Conservation (phyloP, 768 basidiomycete species). For the Guyanaporus albipodus region DNA sequence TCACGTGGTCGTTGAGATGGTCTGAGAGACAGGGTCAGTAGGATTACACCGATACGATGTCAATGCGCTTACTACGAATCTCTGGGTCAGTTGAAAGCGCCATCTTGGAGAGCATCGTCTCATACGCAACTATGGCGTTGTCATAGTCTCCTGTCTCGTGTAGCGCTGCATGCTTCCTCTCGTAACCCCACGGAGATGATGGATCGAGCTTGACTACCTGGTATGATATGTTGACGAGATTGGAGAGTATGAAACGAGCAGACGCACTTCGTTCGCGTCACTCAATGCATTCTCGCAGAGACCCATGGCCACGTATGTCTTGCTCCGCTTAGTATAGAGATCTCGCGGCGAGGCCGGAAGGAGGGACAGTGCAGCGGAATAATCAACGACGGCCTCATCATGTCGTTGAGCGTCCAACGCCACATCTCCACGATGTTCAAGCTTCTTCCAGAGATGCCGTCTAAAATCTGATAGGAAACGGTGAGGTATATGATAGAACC, state of each 20-base stretch:
- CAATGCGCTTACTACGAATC: background rate
- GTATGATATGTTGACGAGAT: background rate
- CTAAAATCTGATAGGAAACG: background rate
- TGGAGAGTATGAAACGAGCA: background rate
- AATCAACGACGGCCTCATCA: slow-evolving; percentile 4
- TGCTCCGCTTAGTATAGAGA: slow-evolving; percentile 9
- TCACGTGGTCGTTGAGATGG: background rate
- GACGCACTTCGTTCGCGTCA: slow-evolving; percentile 9
- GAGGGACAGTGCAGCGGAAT: slow-evolving; percentile 4
- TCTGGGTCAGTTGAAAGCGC: background rate
- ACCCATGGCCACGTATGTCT: background rate
- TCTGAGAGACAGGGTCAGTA: background rate
- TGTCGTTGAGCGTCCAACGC: background rate
- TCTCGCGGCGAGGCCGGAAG: background rate
- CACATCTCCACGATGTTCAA: background rate
- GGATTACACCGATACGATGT: background rate
- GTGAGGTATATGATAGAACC: background rate
- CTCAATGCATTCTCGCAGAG: slow-evolving; percentile 2
- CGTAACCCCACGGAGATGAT: slow-evolving; percentile 9
- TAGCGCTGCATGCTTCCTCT: slow-evolving; percentile 7
- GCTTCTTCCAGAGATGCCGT: background rate
- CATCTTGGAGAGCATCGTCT: slow-evolving; percentile 11
- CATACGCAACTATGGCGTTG: background rate
- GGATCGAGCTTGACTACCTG: slow-evolving; percentile 11
- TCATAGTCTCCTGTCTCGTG: background rate